Conservation (phyloP, 768 basidiomycete species). For the Suillus subaureus region DNA sequence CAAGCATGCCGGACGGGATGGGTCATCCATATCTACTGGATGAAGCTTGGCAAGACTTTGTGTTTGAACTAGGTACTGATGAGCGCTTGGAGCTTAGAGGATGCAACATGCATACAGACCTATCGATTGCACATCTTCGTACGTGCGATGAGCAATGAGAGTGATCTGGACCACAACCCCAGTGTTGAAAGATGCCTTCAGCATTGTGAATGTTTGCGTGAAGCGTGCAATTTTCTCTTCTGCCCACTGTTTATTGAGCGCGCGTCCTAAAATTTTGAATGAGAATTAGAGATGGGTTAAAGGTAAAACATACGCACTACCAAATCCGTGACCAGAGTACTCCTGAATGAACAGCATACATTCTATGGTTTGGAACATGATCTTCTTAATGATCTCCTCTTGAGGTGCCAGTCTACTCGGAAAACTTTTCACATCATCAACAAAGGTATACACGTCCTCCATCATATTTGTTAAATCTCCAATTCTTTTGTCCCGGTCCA, state of each 20-base stretch:
- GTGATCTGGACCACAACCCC: constrained; percentile 27
- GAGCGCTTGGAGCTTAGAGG: constrained; percentile 1
- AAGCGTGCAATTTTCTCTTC: constrained; percentile 25
- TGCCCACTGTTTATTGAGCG: constrained; percentile 20
- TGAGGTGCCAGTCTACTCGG: constrained; percentile 30
- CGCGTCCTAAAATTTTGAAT: constrained; percentile 15
- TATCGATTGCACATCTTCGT: constrained; percentile 27
- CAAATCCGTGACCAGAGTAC: constrained; percentile 37
- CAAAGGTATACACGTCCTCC: constrained; percentile 34
- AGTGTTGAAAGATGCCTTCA: constrained; percentile 29
- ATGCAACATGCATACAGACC: constrained; percentile 16
- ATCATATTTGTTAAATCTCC: constrained; percentile 31
- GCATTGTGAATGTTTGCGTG: constrained; percentile 21
- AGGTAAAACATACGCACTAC: constrained; percentile 22
- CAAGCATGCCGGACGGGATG: constrained; percentile 28
- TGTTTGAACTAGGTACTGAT: constrained; percentile 13
- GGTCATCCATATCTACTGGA: constrained; percentile 33
- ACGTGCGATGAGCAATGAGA: constrained; percentile 31
- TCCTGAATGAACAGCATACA: constrained; percentile 40
- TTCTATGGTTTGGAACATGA: constrained; percentile 38
- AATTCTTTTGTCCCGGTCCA: constrained; percentile 27
- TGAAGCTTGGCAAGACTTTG: constrained; percentile 28
- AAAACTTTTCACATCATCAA: constrained; percentile 30
- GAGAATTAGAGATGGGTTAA: constrained; percentile 8
- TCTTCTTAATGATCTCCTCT: constrained; percentile 26